Evolutionary conservation across 2,329 filamentous ascomycete genomes (phyloP), one percentile per base, ranked within the genome.

Genomic region (Biscogniauxia mediterranea): DNA sequence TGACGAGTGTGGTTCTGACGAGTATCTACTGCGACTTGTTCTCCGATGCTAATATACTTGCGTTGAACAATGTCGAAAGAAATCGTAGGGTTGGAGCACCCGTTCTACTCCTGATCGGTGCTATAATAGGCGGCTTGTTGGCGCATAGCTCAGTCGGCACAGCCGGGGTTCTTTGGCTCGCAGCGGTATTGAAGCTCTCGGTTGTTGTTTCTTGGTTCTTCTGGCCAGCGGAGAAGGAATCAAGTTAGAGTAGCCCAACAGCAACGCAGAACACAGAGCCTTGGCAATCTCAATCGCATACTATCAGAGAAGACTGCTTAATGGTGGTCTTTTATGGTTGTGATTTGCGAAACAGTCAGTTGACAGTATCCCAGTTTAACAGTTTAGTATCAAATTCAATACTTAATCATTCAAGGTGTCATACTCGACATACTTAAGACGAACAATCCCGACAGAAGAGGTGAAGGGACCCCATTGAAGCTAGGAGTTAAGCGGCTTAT

Each of bases 21-120:
- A 92, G 89, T 71, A 87, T 91, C 64, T 94, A 93, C 77, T 93
- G 90, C 71, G 91, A 94, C 72, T 71, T 94, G 20, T 92, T 92
- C 67, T 89, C 87, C 1, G 89, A 92, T 60, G 75, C 77, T 32
- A 74, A 80, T 23, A 68, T 85, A 3, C 81, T 85, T 42, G 72
- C 74, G 1, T 54, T 70, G 8, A 64, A 71, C 50, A 85, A 85
- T 61, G 72, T 73, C 5, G 82, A 85, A 70, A 72, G 83, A 32
- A 85, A 85, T 64, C 77, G 81, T 20, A 74, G 84, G 52, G 71
- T 80, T 1, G 80, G 75, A 0, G 84, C 83, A 1, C 83, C 83
- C 1, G 55, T 81, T 1, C 67, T 83, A 53, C 75, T 85, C 2
- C 70, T 86, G 0, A 20, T 77, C 0, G 84, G 84, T 0, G 84